Evolutionary conservation across 345 rosid species (phyloP), one percentile per base, ranked within the genome.

Genomic region (Salix dunnii): DNA sequence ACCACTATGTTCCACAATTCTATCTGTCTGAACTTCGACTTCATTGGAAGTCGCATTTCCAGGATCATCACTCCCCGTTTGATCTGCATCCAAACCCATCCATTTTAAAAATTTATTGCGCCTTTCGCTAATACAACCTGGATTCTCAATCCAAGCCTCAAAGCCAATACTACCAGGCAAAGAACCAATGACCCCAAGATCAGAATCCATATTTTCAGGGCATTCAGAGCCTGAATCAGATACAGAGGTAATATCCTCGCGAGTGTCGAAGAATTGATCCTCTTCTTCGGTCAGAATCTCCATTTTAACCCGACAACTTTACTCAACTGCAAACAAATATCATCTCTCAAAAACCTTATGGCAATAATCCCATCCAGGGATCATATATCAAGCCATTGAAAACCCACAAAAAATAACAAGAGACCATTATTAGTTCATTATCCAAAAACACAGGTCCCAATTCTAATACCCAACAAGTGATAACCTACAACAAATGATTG

Each of bases 371-470:
- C 74, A 80, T 75, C 70, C 71, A 74, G 60, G 7, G 55, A 61
- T 38, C 25, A 55, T 46, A 71, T 36, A 25, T 6, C 27, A 14
- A 64, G 51, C 68, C 4, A 55, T 66, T 28, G 61, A 65, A 71
- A 73, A 14, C 55, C 33, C 35, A 27, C 1, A 27, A 65, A 74
- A 63, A 63, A 36, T 6, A 18, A 35, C 21, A 48, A 28, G 67
- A 58, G 9, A 7, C 36, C 67, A 51, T 42, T 12, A 68, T 68
- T 30, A 66, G 9, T 33, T 58, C 48, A 65, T 31, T 17, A 35
- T 31, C 49, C 70, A 58, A 67, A 78, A 25, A 58, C 77, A 64
- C 83, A 71, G 77, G 74, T 74, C 83, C 77, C 83, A 71, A 28
- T 68, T 49, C 48, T 43, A 63, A 8, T 12, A 17, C 61, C 11